A percentile compares a stretch with the other conserved stretches of the same genome.
These are phyloP conservation scores for Hypericum androsaemum DNA, from an alignment of 345 rosid species.

Conservation along the genomic window DNA sequence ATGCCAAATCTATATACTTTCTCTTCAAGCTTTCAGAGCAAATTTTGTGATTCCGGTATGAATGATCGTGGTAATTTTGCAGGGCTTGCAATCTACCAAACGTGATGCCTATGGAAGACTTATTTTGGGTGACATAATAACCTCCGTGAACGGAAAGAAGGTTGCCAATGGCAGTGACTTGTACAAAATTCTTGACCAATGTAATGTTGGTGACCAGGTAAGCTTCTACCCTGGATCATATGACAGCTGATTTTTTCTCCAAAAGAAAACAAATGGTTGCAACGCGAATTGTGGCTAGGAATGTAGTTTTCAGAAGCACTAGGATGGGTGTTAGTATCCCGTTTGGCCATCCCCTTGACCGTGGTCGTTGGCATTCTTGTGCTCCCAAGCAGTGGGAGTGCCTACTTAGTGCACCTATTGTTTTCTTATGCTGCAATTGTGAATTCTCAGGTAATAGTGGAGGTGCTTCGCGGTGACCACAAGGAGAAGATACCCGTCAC, in stretches of 20 bases:
- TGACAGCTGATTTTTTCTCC: too few relatives aligned
- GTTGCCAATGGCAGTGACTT: constrained; percentile 77
- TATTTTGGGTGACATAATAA: constrained; percentile 84
- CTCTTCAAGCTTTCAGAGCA: constrained; percentile 9
- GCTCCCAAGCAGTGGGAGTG: too few relatives aligned
- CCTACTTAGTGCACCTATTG: not conserved
- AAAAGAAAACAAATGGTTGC: too few relatives aligned
- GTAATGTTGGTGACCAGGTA: constrained; percentile 85
- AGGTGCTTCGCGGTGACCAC: constrained; percentile 86
- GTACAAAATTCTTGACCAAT: constrained; percentile 87
- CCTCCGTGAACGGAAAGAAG: constrained; percentile 70
- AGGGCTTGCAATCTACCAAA: constrained; percentile 48
- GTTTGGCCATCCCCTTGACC: too few relatives aligned
- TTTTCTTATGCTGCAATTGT: constrained; percentile 6
- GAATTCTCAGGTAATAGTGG: constrained; percentile 59
- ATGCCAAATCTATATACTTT: constrained; percentile 15
- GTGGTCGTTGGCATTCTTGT: too few relatives aligned
- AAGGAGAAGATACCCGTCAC: constrained; percentile 78
- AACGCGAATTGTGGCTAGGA: too few relatives aligned
- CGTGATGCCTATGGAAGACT: constrained; percentile 88
- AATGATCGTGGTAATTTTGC: too few relatives aligned
- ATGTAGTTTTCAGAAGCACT: too few relatives aligned
- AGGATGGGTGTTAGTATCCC: too few relatives aligned
- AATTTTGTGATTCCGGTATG: too few relatives aligned
- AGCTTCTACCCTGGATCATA: not conserved